Conservation (phyloP, 768 basidiomycete species). For the Hericium erinaceus region DNA sequence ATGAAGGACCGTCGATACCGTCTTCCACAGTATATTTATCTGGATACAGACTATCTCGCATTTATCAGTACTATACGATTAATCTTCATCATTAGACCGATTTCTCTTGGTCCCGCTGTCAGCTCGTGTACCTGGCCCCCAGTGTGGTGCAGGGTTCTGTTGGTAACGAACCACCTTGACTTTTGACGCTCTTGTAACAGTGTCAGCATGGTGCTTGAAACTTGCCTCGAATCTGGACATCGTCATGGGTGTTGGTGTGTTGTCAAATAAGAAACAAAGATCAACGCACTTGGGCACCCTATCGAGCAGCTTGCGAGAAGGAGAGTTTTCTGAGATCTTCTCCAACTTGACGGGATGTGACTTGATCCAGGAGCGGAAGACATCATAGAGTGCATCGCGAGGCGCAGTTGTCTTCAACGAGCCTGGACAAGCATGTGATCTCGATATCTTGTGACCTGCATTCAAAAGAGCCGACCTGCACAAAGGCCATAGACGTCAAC, state of each 20-base stretch:
- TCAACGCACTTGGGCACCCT: conserved; percentile 55
- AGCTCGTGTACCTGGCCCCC: conserved; percentile 82
- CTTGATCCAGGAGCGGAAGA: conserved; percentile 82
- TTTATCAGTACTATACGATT: conserved; percentile 7
- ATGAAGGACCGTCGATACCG: neutral
- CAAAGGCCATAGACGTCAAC: neutral
- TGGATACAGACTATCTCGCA: conserved; percentile 5
- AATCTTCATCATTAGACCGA: conserved; percentile 22
- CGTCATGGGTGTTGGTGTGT: neutral
- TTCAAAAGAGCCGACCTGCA: conserved; percentile 82
- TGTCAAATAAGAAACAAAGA: neutral
- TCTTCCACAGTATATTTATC: conserved; percentile 4
- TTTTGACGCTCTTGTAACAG: conserved; percentile 48
- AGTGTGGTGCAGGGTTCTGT: conserved; percentile 81
- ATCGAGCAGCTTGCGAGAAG: conserved; percentile 55
- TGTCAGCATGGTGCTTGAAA: conserved; percentile 66
- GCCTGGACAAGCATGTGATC: conserved; percentile 84
- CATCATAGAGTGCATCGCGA: conserved; percentile 61
- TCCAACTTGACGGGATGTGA: conserved; percentile 74
- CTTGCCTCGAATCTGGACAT: conserved; percentile 48
- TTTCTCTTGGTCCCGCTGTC: conserved; percentile 34
- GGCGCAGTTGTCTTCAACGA: conserved; percentile 87
- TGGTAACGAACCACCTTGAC: conserved; percentile 85
- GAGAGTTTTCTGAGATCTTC: conserved; percentile 69
- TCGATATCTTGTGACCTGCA: conserved; percentile 74